Evolutionary conservation across 1,139 yeast species (phyloP).

Genomic region (Williopsis jadinii): DNA sequence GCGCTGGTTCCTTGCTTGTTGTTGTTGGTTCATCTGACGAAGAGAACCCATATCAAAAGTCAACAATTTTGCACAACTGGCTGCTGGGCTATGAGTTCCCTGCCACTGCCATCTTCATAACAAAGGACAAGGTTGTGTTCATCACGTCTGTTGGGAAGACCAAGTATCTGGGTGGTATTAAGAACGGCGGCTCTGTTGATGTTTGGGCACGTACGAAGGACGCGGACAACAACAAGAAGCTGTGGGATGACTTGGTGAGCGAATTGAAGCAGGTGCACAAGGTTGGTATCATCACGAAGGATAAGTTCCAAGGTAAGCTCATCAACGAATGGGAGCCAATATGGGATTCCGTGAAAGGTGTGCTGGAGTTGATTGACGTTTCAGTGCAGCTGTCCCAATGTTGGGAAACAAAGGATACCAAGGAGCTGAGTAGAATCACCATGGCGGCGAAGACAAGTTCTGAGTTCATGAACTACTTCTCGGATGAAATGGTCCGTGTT

Average conservation of each 20-base stretch:
- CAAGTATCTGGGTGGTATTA: slow-evolving; percentile 59
- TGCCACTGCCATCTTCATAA: slow-evolving; percentile 70
- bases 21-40: slow-evolving; percentile 82
- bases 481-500: slow-evolving; percentile 81
- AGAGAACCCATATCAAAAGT: slow-evolving; percentile 84
- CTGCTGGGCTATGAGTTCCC: slow-evolving; percentile 92
- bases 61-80: slow-evolving; percentile 89
- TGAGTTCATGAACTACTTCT: slow-evolving; percentile 75
- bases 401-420: slow-evolving; percentile 75
- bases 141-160: slow-evolving; percentile 88
- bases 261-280: slow-evolving; percentile 37
- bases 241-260: slow-evolving; percentile 54
- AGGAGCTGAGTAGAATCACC: slow-evolving; percentile 59
- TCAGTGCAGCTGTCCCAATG: slow-evolving; percentile 46
- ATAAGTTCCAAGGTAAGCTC: slow-evolving; percentile 75
- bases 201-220: slow-evolving; percentile 77
- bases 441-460: slow-evolving; percentile 75
- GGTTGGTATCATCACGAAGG: slow-evolving; percentile 65
- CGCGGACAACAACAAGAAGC: slow-evolving; percentile 60
- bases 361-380: slow-evolving; percentile 48
- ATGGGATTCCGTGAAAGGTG: slow-evolving; percentile 36
- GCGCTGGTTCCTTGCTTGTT: slow-evolving; percentile 51
- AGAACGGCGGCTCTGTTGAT: slow-evolving; percentile 42
- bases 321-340: slow-evolving; percentile 70
- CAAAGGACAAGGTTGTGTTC: slow-evolving; percentile 53